These are phyloP conservation scores for Dactylellina parvicollis DNA, from an alignment of 2,329 filamentous ascomycete species.

Conservation along the genomic window DNA sequence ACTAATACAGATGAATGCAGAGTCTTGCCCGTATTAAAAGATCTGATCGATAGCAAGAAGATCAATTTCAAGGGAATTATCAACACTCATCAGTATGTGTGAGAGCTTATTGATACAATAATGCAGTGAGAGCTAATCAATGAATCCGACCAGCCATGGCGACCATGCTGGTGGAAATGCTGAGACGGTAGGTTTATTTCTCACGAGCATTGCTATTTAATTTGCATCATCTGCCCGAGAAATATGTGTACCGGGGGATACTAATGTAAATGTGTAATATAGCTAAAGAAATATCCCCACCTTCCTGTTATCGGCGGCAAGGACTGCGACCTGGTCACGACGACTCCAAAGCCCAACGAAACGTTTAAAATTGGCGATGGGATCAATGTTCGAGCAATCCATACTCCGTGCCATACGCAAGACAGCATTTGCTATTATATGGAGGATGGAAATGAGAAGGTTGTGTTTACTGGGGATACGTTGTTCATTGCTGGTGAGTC, in stretches of 20 bases:
- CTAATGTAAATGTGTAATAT: neutral
- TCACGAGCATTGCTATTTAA: neutral
- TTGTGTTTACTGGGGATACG: constrained; percentile 95
- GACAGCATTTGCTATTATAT: constrained; percentile 94
- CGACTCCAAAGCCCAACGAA: constrained; percentile 78
- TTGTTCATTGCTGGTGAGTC: constrained; percentile 85
- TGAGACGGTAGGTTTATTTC: constrained; percentile 71
- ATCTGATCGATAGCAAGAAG: constrained; percentile 74
- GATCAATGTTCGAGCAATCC: constrained; percentile 84
- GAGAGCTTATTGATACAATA: neutral
- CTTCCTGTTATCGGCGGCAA: constrained; percentile 87
- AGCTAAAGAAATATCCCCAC: constrained; percentile 70
- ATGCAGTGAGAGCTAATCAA: neutral
- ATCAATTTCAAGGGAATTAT: constrained; percentile 90
- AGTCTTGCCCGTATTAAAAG: constrained; percentile 73
- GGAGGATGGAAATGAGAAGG: constrained; percentile 79
- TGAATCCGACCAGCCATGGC: constrained; percentile 73
- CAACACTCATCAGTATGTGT: constrained; percentile 91
- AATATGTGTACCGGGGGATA: neutral
- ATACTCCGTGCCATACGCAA: constrained; percentile 97
- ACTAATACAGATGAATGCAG: constrained; percentile 60
- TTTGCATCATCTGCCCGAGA: neutral
- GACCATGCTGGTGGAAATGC: constrained; percentile 94
- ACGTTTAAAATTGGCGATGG: constrained; percentile 81
- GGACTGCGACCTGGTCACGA: constrained; percentile 81